These are phyloP conservation scores for Solanum commersonii DNA, from an alignment of 257 asterid genomes.

Conservation along the genomic window DNA sequence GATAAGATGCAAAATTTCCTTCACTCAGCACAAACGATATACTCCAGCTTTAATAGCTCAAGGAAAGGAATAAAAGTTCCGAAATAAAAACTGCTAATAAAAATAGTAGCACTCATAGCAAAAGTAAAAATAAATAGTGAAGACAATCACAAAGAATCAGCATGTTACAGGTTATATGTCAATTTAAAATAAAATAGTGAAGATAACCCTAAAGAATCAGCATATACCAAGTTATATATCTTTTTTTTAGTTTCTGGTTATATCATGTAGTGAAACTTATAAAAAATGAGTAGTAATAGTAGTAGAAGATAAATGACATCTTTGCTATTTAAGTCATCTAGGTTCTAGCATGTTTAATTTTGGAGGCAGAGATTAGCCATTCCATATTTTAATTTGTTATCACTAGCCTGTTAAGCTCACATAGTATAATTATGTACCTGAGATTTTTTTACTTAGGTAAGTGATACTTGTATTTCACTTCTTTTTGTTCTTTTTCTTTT, in stretches of 20 bases:
- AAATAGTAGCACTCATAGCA: no score
- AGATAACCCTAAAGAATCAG: no score
- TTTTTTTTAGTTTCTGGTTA: background rate
- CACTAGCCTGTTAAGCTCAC: background rate
- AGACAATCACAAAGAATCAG: no score
- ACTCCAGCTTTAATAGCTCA: no score
- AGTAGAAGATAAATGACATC: background rate
- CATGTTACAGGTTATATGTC: no score
- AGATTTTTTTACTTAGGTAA: background rate
- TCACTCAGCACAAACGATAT: no score
- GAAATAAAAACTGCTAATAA: no score
- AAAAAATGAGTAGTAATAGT: background rate
- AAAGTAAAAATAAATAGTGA: no score
- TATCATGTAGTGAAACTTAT: background rate
- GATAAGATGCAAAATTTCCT: no score
- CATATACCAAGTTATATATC: no score
- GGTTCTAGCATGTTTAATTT: background rate
- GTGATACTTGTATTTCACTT: background rate
- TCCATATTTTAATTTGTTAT: background rate
- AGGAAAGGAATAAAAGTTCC: no score
- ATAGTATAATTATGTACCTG: background rate
- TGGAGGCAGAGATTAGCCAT: background rate
- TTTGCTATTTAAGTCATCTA: background rate
- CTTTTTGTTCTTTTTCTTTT: background rate
- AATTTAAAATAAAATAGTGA: no score